Evolutionary conservation across 208 protist species (phyloP), one percentile per base, ranked within the genome.

Genomic region (Naegleria lovaniensis): DNA sequence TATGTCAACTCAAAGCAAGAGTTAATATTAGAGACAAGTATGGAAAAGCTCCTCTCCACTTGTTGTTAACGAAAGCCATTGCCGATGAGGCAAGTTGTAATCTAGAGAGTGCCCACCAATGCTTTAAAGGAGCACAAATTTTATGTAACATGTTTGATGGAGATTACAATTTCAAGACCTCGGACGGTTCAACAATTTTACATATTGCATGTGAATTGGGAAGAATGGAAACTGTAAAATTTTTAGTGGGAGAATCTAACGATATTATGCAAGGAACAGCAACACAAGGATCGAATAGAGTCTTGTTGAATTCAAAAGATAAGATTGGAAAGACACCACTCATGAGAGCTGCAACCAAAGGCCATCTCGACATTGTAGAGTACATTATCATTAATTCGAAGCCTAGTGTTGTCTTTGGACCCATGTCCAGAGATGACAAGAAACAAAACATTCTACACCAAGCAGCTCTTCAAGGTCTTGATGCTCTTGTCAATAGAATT

Each of bases 161-260:
- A 39, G 85, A 89, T 67, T 51, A 48, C 19, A 89, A 89, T 67
- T 89, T 89, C 85, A 89, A 89, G 39, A 89, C 15, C 6, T 13
- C 48, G 9, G 51, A 89, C 0, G 85, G 85, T n/a, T 89, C 85
- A 6, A 89, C 43, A 67, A 48, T 40, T 89, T 89, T 89, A 41
- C 85, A 89, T 67, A 41, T 55, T 33, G 85, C 85, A 29, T 89
- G 85, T 89, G 85, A 89, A 9, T 15, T n/a, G 7, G 51, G 51
- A 40, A 41, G 25, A 11, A 67, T 89, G 29, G 5, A 33, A 25
- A 25, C 11, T 0, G 29, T 89, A 0, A 11, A 89, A 40, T 89
- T 19, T 39, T 89, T 89, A 40, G 67, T 79, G 16, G 25, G 67
- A 36, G 67, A 79, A 79, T 79, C 67, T 1, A 36, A 36, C n/a